Base-by-base conservation (phyloP, 306 rosid species). In the Fragaria nilgerrensis region DNA sequence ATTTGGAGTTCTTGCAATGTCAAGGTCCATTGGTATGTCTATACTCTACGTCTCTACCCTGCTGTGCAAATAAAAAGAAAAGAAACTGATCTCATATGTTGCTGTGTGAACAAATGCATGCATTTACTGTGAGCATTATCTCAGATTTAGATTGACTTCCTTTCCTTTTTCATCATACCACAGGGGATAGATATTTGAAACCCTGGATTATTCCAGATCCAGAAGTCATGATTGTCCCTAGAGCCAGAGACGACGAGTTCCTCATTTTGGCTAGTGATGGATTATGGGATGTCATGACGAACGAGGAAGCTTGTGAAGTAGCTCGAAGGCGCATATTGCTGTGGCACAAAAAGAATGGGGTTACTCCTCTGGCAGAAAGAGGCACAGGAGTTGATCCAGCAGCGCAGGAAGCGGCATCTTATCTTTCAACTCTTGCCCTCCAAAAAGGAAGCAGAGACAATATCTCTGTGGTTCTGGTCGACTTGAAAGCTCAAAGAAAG, bases 151-250 rank as follows among this genome's bases (percentile, higher is more conserved):
- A 32, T 32, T 2, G 52, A 76, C 43, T 22, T 81, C 23, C 56
- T 56, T 13, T 58, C 27, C 10, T 45, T 29, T 68, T 0, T 75
- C 22, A n/a, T 59, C 25, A 32, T 49, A 58, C 43, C 25, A 69
- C 83, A 88, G 92, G 92, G 44, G 92, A 88, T 65, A 81, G 88
- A 69, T 88, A 85, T 82, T 77, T 82, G 75, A 88, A 88, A 77
- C 92, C 92, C 6, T 88, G 86, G 88, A 83, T 88, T 64, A 88
- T 88, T 72, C 92, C 92, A 0, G 85, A 88, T 27, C 92, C 92
- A 0, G 92, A 88, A 76, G 84, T 88, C 65, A 88, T 75, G 86
- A 68, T 77, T 19, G 55, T 84, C 50, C 82, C 88, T 44, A 86
- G 92, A 14, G 86, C 86, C 1, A 84, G 82, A 82, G 92, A 86